These are phyloP conservation scores for Blastobotrys petasosporus DNA, from an alignment of 1,139 yeast genomes.

Conservation along the genomic window DNA sequence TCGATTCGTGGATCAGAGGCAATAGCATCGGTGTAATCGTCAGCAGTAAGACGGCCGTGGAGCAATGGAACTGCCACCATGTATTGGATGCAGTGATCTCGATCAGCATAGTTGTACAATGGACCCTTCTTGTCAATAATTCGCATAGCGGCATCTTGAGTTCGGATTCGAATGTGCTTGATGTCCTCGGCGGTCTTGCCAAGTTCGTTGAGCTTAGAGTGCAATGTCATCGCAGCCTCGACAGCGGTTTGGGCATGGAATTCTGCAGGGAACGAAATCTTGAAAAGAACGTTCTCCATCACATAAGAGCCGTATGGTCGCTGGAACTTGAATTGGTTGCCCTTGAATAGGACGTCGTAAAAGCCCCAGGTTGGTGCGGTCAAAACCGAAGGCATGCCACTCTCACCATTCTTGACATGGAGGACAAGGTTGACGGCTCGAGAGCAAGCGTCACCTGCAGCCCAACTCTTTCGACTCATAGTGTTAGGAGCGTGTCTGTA, in stretches of 20 bases:
- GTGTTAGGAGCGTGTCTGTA: constrained; percentile 61
- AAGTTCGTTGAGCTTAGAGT: constrained; percentile 34
- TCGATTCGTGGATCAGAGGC: constrained; percentile 51
- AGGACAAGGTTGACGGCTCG: constrained; percentile 53
- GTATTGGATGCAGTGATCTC: constrained; percentile 59
- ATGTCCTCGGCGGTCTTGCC: constrained; percentile 47
- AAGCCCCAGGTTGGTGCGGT: constrained; percentile 58
- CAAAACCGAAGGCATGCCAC: constrained; percentile 52
- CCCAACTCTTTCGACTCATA: constrained; percentile 59
- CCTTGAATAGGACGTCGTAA: constrained; percentile 52
- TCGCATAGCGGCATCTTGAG: constrained; percentile 56
- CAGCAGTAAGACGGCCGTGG: constrained; percentile 50
- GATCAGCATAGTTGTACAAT: constrained; percentile 53
- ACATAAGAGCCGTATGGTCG: constrained; percentile 50
- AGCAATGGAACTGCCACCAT: constrained; percentile 54
- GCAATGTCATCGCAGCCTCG: constrained; percentile 48
- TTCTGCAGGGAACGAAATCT: constrained; percentile 60
- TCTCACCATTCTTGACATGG: constrained; percentile 47
- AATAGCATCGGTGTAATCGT: constrained; percentile 47
- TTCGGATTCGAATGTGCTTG: constrained; percentile 44
- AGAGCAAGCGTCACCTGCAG: constrained; percentile 60
- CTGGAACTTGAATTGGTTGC: constrained; percentile 48
- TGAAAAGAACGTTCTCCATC: constrained; percentile 57
- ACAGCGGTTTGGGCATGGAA: constrained; percentile 64
- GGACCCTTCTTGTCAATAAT: constrained; percentile 56